Conservation (phyloP, 495 filamentous ascomycete species). For the Glutinoglossum americanum region DNA sequence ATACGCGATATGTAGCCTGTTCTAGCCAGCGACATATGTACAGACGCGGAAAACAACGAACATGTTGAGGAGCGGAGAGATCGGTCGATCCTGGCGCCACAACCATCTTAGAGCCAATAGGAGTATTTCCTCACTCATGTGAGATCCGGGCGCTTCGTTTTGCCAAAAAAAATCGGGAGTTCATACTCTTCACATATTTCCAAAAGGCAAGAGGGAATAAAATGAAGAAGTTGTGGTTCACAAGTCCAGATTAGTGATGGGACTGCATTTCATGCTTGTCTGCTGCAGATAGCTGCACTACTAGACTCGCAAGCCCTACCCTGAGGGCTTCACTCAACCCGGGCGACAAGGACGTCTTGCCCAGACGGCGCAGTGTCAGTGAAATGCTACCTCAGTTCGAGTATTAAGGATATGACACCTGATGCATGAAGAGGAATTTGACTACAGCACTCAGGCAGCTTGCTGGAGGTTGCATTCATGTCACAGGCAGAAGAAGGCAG, state of each 20-base stretch:
- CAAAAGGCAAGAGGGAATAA: too few relatives aligned
- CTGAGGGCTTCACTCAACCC: not conserved
- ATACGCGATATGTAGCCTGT: not conserved
- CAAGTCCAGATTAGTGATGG: not conserved
- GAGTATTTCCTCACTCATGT: not conserved
- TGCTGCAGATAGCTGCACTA: not conserved
- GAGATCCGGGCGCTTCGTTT: not conserved
- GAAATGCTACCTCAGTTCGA: not conserved
- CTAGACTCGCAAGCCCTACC: not conserved
- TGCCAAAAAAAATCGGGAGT: not conserved
- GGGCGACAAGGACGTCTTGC: not conserved
- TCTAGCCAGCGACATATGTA: not conserved
- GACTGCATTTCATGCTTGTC: not conserved
- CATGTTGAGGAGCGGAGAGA: not conserved
- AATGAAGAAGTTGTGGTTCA: not conserved
- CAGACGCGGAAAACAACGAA: not conserved
- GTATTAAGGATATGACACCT: not conserved
- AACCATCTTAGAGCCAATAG: not conserved
- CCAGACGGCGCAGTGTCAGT: not conserved
- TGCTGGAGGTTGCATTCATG: not conserved
- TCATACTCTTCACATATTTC: not conserved
- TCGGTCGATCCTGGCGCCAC: not conserved
- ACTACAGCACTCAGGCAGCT: not conserved
- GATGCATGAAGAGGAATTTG: not conserved
- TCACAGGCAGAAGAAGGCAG: not conserved